A percentile compares a stretch with the other conserved stretches of the same genome.
Evolutionary conservation across 495 filamentous ascomycete species (phyloP).

Genomic region (Platismatia glauca): DNA sequence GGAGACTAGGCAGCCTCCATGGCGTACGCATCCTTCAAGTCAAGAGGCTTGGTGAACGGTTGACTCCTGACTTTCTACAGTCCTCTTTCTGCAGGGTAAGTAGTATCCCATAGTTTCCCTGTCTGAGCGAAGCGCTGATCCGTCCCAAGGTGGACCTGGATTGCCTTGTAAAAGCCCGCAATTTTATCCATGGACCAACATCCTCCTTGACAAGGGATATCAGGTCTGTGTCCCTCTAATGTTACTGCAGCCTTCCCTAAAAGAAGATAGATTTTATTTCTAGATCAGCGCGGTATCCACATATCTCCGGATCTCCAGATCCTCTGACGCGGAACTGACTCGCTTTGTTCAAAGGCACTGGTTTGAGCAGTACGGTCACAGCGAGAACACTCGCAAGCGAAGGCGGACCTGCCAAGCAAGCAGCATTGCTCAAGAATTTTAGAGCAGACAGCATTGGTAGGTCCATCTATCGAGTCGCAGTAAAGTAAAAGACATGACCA

Average conservation of each 20-base stretch:
- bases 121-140: not conserved
- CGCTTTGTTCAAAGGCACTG: slow-evolving; percentile 32
- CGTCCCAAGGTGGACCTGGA: slow-evolving; percentile 19
- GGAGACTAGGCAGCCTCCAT: slow-evolving; percentile 46
- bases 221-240: not conserved
- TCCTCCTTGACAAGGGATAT: slow-evolving; percentile 72
- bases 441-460: slow-evolving; percentile 69
- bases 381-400: slow-evolving; percentile 55
- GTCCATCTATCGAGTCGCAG: not conserved
- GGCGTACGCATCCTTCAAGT: slow-evolving; percentile 26
- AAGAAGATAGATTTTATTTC: slow-evolving; percentile 52
- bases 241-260: not conserved
- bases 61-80: slow-evolving; percentile 1
- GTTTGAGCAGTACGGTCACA: slow-evolving; percentile 70
- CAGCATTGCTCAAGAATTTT: slow-evolving; percentile 74
- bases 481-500: not conserved
- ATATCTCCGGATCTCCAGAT: not conserved
- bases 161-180: slow-evolving; percentile 13
- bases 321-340: not conserved
- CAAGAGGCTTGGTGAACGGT: not conserved
- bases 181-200: slow-evolving; percentile 42
- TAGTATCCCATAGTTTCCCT: not conserved
- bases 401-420: slow-evolving; percentile 57
- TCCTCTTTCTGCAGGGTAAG: slow-evolving; percentile 32
- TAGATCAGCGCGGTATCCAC: slow-evolving; percentile 58